Conservation (phyloP, 768 basidiomycete genomes). For the Trametes gibbosa region DNA sequence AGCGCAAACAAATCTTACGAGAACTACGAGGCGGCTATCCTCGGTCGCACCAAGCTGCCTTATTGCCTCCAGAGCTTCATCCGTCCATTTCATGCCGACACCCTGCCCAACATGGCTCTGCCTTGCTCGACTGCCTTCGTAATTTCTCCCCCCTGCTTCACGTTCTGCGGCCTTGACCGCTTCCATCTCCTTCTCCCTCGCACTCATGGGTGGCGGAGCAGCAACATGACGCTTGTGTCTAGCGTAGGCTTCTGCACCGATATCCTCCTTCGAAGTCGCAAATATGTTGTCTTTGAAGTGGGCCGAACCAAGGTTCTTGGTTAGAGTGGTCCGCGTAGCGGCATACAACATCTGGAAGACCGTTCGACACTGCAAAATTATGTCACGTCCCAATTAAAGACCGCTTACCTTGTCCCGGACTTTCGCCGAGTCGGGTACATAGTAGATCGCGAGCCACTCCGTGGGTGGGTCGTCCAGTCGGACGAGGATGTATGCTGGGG, state of each 20-base stretch:
- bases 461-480: conserved; percentile 56
- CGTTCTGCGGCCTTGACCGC: conserved; percentile 76
- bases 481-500: conserved; percentile 75
- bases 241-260: conserved; percentile 67
- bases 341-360: conserved; percentile 80
- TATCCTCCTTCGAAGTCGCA: conserved; percentile 68
- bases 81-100: conserved; percentile 66
- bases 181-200: conserved; percentile 78
- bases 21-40: conserved; percentile 53
- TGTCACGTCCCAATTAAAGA: not conserved
- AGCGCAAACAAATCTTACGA: conserved; percentile 47
- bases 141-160: conserved; percentile 45
- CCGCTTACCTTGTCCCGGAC: conserved; percentile 72
- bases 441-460: conserved; percentile 74
- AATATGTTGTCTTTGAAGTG: conserved; percentile 74
- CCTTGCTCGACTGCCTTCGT: conserved; percentile 57
- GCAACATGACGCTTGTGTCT: conserved; percentile 67
- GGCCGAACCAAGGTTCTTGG: conserved; percentile 71
- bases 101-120: conserved; percentile 55
- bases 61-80: conserved; percentile 64
- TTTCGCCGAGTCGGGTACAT: conserved; percentile 80
- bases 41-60: conserved; percentile 49
- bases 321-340: conserved; percentile 66
- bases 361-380: not conserved
- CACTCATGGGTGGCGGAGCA: conserved; percentile 81